Percentiles rank a stretch among this genome's conserved stretches.
Conservation (phyloP, 257 asterid species). For the Petunia secreta region DNA sequence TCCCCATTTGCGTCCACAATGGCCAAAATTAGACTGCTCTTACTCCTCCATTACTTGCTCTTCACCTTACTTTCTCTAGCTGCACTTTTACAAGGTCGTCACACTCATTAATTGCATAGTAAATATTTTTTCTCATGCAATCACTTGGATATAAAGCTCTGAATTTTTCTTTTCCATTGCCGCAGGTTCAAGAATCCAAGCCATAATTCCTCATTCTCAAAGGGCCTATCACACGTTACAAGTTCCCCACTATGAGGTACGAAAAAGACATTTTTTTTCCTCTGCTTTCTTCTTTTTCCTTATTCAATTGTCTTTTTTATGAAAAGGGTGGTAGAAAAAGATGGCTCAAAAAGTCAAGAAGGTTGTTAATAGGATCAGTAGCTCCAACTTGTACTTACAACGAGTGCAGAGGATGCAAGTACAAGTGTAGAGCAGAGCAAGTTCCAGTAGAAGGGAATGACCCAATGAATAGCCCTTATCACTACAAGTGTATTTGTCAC, state of each 20-base stretch:
- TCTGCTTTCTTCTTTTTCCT: neutral
- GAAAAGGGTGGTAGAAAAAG: slow-evolving; percentile 9
- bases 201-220: slow-evolving; percentile 31
- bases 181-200: slow-evolving; percentile 55
- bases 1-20: slow-evolving; percentile 31
- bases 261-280: neutral
- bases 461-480: slow-evolving; percentile 82
- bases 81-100: slow-evolving; percentile 51
- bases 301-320: too few relatives aligned
- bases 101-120: neutral
- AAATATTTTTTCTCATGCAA: neutral
- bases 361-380: slow-evolving; percentile 83
- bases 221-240: slow-evolving; percentile 27
- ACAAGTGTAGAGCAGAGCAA: slow-evolving; percentile 87
- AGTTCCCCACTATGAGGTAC: slow-evolving; percentile 41
- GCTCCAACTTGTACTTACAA: slow-evolving; percentile 91
- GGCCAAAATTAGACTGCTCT: slow-evolving; percentile 37
- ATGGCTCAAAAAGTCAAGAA: slow-evolving; percentile 31
- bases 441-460: slow-evolving; percentile 96
- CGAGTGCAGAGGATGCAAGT: slow-evolving; percentile 89
- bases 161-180: slow-evolving; percentile 25
- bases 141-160: neutral
- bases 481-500: slow-evolving; percentile 88
- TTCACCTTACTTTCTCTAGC: slow-evolving; percentile 46
- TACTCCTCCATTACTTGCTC: slow-evolving; percentile 40